These are phyloP conservation scores for Lunularia cruciata DNA, from an alignment of 225 moss, liverwort and hornwort genomes.

Conservation along the genomic window DNA sequence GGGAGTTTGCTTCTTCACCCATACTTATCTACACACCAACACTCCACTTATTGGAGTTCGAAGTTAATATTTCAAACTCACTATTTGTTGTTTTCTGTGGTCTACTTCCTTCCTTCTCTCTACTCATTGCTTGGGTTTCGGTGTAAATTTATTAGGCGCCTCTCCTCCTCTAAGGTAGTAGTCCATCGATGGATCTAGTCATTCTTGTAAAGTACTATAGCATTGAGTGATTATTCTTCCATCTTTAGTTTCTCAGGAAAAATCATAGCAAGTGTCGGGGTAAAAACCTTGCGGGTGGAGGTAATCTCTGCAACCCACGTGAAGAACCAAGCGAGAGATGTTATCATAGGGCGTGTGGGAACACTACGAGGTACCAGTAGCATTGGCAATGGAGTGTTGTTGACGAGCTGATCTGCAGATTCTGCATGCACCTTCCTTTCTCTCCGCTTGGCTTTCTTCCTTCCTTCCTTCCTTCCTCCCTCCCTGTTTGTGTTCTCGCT, in stretches of 20 bases:
- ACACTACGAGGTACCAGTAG: background rate
- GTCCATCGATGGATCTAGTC: background rate
- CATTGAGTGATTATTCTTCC: conserved; percentile 1
- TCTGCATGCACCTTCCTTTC: conserved; percentile 8
- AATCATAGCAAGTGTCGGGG: background rate
- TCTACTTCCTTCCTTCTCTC: no score
- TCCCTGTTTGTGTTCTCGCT: no score
- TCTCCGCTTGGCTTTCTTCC: no score
- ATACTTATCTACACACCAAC: no score
- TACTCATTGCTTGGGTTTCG: background rate
- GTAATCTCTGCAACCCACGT: conserved; percentile 18
- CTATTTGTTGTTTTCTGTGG: no score
- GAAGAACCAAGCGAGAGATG: background rate
- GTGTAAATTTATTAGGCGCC: background rate
- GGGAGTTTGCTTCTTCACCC: no score
- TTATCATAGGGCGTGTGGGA: conserved; percentile 11
- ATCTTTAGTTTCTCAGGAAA: background rate
- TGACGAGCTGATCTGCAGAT: conserved; percentile 4
- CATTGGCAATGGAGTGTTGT: background rate
- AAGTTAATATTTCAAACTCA: no score
- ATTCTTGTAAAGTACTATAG: no score
- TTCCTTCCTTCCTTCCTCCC: background rate
- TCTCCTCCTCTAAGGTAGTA: background rate
- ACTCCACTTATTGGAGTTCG: no score
- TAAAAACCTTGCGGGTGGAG: background rate